Conservation (phyloP, 2,329 filamentous ascomycete species). For the Talaromyces sp. region DNA sequence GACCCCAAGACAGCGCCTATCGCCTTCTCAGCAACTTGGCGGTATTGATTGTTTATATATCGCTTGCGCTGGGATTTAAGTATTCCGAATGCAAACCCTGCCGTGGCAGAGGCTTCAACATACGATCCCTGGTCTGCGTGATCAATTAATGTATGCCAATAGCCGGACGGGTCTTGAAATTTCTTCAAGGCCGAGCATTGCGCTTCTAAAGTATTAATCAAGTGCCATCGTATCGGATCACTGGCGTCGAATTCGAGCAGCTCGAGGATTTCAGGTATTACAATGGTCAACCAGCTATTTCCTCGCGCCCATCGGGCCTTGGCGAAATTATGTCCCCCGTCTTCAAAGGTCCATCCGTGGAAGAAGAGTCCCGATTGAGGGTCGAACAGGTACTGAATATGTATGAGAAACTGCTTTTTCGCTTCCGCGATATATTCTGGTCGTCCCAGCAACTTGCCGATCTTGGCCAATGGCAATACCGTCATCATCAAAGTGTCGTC, state of each 20-base stretch:
- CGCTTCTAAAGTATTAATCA: slow-evolving; percentile 55
- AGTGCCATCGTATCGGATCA: slow-evolving; percentile 56
- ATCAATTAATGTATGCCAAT: slow-evolving; percentile 73
- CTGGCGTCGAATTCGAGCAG: slow-evolving; percentile 56
- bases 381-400: slow-evolving; percentile 76
- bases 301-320: slow-evolving; percentile 54
- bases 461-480: slow-evolving; percentile 74
- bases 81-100: slow-evolving; percentile 76
- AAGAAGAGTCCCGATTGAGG: slow-evolving; percentile 68
- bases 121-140: slow-evolving; percentile 62
- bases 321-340: slow-evolving; percentile 58
- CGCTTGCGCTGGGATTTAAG: slow-evolving; percentile 67
- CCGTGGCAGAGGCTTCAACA: slow-evolving; percentile 70
- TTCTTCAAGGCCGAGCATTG: slow-evolving; percentile 63
- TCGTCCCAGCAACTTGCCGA: slow-evolving; percentile 64
- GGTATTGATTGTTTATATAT: slow-evolving; percentile 62
- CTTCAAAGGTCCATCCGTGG: slow-evolving; percentile 76
- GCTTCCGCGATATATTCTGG: slow-evolving; percentile 73
- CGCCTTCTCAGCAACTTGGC: slow-evolving; percentile 59
- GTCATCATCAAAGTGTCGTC: slow-evolving; percentile 89
- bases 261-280: slow-evolving; percentile 77
- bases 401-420: slow-evolving; percentile 70
- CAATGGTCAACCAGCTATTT: slow-evolving; percentile 69
- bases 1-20: slow-evolving; percentile 63
- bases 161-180: slow-evolving; percentile 58